Evolutionary conservation across 2,329 filamentous ascomycete species (phyloP).

Genomic region (Sclerotinia sclerotiorum): DNA sequence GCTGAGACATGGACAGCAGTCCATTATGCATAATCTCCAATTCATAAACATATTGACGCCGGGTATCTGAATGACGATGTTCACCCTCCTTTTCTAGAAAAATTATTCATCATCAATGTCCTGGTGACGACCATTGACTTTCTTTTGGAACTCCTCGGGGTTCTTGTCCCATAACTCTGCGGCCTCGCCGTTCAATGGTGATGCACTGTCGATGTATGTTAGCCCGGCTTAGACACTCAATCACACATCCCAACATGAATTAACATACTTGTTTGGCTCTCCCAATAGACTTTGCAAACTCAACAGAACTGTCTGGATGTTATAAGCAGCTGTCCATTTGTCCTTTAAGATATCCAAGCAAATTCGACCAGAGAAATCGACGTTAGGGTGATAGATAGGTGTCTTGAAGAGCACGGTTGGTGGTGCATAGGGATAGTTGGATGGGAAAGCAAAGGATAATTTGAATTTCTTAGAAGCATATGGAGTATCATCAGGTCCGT

Average conservation of each 20-base stretch:
- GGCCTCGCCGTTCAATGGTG: conserved; percentile 92
- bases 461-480: conserved; percentile 89
- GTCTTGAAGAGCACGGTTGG: conserved; percentile 96
- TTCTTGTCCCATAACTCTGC: conserved; percentile 95
- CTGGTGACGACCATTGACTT: conserved; percentile 61
- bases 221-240: not conserved
- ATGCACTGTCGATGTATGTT: conserved; percentile 61
- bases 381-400: conserved; percentile 97
- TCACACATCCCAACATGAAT: not conserved
- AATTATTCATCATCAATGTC: conserved; percentile 61
- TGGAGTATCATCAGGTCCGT: conserved; percentile 85
- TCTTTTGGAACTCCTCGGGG: conserved; percentile 80
- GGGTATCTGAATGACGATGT: conserved; percentile 19
- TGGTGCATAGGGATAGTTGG: conserved; percentile 88
- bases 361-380: conserved; percentile 95
- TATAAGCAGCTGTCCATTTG: conserved; percentile 98
- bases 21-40: conserved; percentile 17
- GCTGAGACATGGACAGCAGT: not conserved
- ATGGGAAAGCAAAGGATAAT: conserved; percentile 85
- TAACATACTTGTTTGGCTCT: conserved; percentile 91
- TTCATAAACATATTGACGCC: conserved; percentile 22
- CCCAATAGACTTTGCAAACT: conserved; percentile 93
- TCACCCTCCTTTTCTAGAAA: conserved; percentile 2
- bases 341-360: conserved; percentile 98
- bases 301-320: conserved; percentile 87